A percentile compares a stretch with the other conserved stretches of the same genome.
Conservation (phyloP, 768 basidiomycete genomes). For the Boletus sensibilis region DNA sequence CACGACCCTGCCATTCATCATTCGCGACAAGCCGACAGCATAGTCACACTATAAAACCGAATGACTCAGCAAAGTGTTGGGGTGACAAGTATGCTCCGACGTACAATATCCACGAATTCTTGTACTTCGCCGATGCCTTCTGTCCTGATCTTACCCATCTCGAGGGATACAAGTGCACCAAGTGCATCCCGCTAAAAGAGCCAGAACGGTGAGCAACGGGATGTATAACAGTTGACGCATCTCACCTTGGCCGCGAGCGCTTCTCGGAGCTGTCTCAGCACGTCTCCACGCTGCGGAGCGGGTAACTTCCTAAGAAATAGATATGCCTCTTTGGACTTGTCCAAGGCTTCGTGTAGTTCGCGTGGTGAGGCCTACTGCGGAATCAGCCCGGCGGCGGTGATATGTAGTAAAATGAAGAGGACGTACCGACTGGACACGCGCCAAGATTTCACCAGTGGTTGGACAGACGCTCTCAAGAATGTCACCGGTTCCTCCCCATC, state of each 20-base stretch:
- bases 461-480: slow-evolving; percentile 73
- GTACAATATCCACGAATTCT: slow-evolving; percentile 91
- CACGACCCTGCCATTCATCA: slow-evolving; percentile 90
- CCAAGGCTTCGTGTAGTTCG: slow-evolving; percentile 70
- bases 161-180: slow-evolving; percentile 80
- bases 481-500: slow-evolving; percentile 76
- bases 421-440: slow-evolving; percentile 66
- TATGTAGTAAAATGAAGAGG: not conserved
- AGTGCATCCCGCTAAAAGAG: slow-evolving; percentile 64
- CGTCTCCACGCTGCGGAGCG: slow-evolving; percentile 84
- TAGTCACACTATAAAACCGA: slow-evolving; percentile 73
- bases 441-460: slow-evolving; percentile 83
- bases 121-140: slow-evolving; percentile 94
- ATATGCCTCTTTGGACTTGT: slow-evolving; percentile 73
- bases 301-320: slow-evolving; percentile 70
- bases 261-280: slow-evolving; percentile 84
- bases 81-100: slow-evolving; percentile 27
- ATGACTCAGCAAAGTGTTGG: slow-evolving; percentile 8
- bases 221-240: not conserved
- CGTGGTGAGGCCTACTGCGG: slow-evolving; percentile 56
- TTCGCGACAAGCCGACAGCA: slow-evolving; percentile 87
- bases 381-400: slow-evolving; percentile 12
- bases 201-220: slow-evolving; percentile 10
- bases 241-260: slow-evolving; percentile 74
- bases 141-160: slow-evolving; percentile 89